These are phyloP conservation scores for Kuraishia borneana DNA, from an alignment of 805 yeast genomes.

Conservation along the genomic window DNA sequence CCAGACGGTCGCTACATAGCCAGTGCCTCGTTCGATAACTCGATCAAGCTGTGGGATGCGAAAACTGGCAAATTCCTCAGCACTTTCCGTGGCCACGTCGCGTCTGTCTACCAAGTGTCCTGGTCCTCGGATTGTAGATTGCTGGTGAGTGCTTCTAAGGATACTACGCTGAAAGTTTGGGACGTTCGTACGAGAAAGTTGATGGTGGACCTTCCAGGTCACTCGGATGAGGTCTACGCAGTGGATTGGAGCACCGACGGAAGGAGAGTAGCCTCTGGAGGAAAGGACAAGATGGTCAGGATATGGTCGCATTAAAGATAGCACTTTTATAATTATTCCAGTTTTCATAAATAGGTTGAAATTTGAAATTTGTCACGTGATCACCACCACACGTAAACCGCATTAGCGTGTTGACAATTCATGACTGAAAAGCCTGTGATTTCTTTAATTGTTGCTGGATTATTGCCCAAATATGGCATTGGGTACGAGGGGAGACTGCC, in stretches of 20 bases:
- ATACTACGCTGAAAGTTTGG: constrained; percentile 95
- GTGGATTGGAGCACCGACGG: constrained; percentile 99
- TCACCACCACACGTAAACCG: too few species aligned
- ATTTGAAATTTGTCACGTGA: too few species aligned
- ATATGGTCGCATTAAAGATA: constrained; percentile 81
- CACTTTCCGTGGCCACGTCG: constrained; percentile 94
- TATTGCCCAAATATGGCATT: constrained; percentile 72
- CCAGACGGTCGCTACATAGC: constrained; percentile 91
- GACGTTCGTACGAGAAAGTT: constrained; percentile 80
- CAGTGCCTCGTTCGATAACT: constrained; percentile 91
- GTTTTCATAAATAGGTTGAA: too few species aligned
- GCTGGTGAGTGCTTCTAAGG: constrained; percentile 88
- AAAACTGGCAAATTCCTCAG: constrained; percentile 80
- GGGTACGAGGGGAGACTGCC: constrained; percentile 78
- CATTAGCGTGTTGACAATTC: too few species aligned
- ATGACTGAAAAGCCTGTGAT: constrained; percentile 22
- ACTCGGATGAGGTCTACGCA: constrained; percentile 88
- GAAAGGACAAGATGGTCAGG: constrained; percentile 89
- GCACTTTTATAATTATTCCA: too few species aligned
- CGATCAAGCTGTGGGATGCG: constrained; percentile 95
- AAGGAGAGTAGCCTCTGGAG: constrained; percentile 89
- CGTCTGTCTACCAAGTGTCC: constrained; percentile 93
- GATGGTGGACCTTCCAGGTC: constrained; percentile 89
- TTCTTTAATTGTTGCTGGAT: constrained; percentile 75
- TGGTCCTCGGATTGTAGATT: constrained; percentile 95